Conservation (phyloP, 192 early-diverging fungal species). For the Backusella macrospora region DNA sequence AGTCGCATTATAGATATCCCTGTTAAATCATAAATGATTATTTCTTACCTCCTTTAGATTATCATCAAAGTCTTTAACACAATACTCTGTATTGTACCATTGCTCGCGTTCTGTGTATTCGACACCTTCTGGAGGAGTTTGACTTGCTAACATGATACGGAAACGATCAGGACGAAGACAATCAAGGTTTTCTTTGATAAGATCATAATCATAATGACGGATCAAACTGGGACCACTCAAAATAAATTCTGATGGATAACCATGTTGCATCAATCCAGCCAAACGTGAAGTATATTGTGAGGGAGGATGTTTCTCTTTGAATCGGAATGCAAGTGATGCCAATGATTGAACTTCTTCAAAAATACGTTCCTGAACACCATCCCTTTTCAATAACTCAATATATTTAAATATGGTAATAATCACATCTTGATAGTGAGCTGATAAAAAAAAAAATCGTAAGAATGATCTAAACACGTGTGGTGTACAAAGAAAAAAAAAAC, state of each 20-base stretch:
- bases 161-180: slow-evolving; percentile 69
- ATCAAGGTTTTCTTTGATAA: slow-evolving; percentile 65
- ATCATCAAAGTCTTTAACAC: slow-evolving; percentile 58
- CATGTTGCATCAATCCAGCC: slow-evolving; percentile 78
- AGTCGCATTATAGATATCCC: slow-evolving; percentile 2
- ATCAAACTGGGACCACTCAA: slow-evolving; percentile 73
- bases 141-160: slow-evolving; percentile 54
- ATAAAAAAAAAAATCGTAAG: slow-evolving; percentile 10
- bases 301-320: slow-evolving; percentile 75
- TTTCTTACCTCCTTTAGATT: slow-evolving; percentile 58
- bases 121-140: slow-evolving; percentile 46
- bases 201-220: slow-evolving; percentile 64
- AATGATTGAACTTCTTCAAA: slow-evolving; percentile 76
- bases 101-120: slow-evolving; percentile 61
- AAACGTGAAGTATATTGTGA: slow-evolving; percentile 67
- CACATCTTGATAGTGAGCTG: slow-evolving; percentile 74
- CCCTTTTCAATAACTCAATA: slow-evolving; percentile 77
- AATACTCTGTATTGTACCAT: slow-evolving; percentile 86
- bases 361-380: slow-evolving; percentile 75
- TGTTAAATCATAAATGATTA: slow-evolving; percentile 15
- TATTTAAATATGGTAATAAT: slow-evolving; percentile 86
- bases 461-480: slow-evolving; percentile 14
- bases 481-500: background rate
- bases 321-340: slow-evolving; percentile 63
- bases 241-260: slow-evolving; percentile 67